phyloP scores from a whole-genome alignment of 345 rosid species.

The Aquilaria sinensis region DNA sequence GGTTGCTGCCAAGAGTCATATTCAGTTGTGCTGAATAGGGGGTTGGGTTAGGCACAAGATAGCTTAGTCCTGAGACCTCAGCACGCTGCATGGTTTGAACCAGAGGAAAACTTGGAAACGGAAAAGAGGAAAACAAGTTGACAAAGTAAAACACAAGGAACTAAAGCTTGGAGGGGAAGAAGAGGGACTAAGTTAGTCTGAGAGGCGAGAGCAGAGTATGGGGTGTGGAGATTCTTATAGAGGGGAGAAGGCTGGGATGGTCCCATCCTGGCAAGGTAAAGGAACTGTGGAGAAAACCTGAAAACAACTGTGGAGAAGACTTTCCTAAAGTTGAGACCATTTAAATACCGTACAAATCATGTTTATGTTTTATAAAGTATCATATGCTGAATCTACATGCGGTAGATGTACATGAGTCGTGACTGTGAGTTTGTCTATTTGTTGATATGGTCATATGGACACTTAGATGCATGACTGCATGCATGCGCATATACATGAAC shows the following conservation, averaged over 20 bases:
- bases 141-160: slow-evolving; percentile 5
- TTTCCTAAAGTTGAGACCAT: slow-evolving; percentile 11
- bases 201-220: slow-evolving; percentile 22
- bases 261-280: slow-evolving; percentile 38
- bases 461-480: slow-evolving; percentile 20
- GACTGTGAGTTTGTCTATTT: slow-evolving; percentile 1
- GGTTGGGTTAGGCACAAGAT: slow-evolving; percentile 28
- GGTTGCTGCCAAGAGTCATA: slow-evolving; percentile 23
- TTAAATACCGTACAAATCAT: slow-evolving; percentile 28
- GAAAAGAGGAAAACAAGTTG: slow-evolving; percentile 1
- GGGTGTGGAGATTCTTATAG: slow-evolving; percentile 41
- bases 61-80: slow-evolving; percentile 49
- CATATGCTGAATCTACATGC: slow-evolving; percentile 11
- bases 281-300: slow-evolving; percentile 3
- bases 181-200: slow-evolving; percentile 7
- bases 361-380: slow-evolving; percentile 18
- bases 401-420: neutral
- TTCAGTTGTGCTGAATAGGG: slow-evolving; percentile 37
- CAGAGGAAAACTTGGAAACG: neutral
- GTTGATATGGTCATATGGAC: slow-evolving; percentile 11
- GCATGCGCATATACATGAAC: slow-evolving; percentile 15
- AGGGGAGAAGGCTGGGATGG: slow-evolving; percentile 31
- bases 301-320: slow-evolving; percentile 1
- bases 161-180: slow-evolving; percentile 6
- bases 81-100: slow-evolving; percentile 47